Evolutionary conservation across 2,329 filamentous ascomycete species (phyloP), one percentile per base, ranked within the genome.

Genomic region (Tetracladium maxilliforme): DNA sequence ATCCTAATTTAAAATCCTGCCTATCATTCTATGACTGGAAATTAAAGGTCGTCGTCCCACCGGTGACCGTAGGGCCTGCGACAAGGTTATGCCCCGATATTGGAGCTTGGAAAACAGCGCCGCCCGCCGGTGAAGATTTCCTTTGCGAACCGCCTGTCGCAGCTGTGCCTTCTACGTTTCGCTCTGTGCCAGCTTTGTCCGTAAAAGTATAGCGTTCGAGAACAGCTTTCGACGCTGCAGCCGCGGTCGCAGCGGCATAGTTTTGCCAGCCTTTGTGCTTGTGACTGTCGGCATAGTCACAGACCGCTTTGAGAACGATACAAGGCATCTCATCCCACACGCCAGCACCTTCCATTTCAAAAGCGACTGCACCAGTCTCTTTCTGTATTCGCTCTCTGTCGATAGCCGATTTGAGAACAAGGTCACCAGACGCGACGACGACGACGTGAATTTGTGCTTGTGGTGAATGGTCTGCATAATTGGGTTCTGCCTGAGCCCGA

Each of bases 221-320:
- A 41, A 17, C 11, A 33, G 31, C 25, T 36, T 40, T 6, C 25
- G 23, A 6, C 14, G 43, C 9, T 3, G 42, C 47, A 4, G 44
- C 48, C 6, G 39, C 49, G 5, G 31, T 41, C 4, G 30, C 39
- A 4, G 41, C 47, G 0, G 52, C 49, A 30, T 49, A 53, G 1
- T 19, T 19, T 14, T 53, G 47, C 51, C 49, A 56, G 4, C 19
- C 16, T 7, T 54, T 44, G 14, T 43, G 44, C 32, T 53, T 54
- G 25, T 54, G 49, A 1, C 39, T 45, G 28, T 57, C 52, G 4
- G 48, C 39, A 23, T 55, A 56, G 23, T 55, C 48, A 14, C 44
- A 56, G 0, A 57, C 51, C 0, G 49, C 52, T 8, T 53, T 52
- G 21, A 58, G 44, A 0, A 51, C 34, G 1, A 58, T 28, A 5